These are phyloP conservation scores for Babesia ovis DNA, from an alignment of 169 alveolate species.

Conservation along the genomic window DNA sequence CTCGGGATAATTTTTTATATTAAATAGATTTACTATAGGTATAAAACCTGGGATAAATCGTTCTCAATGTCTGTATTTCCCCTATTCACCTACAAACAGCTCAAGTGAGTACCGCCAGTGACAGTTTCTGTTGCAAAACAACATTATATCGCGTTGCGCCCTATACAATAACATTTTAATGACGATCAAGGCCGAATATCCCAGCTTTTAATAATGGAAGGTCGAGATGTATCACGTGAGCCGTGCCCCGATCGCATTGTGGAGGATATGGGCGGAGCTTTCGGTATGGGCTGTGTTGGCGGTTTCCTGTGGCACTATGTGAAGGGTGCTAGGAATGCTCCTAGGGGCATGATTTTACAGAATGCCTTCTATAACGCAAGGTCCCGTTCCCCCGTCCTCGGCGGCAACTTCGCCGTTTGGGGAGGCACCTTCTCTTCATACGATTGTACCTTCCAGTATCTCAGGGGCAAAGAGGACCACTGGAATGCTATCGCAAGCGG, in stretches of 20 bases:
- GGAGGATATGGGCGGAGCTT: conserved; percentile 96
- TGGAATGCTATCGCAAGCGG: conserved; percentile 94
- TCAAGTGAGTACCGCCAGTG: too few relatives aligned
- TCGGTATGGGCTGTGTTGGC: conserved; percentile 94
- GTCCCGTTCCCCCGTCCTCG: conserved; percentile 91
- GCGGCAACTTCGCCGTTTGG: conserved; percentile 96
- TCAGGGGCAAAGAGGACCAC: conserved; percentile 92
- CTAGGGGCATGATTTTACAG: conserved; percentile 85
- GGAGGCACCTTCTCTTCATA: conserved; percentile 93
- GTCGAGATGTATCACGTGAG: conserved; percentile 86
- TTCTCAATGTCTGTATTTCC: too few relatives aligned
- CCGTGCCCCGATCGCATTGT: conserved; percentile 96
- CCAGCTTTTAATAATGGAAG: conserved; percentile 58
- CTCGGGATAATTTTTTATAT: too few relatives aligned
- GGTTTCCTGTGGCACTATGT: conserved; percentile 92
- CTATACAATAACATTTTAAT: too few relatives aligned
- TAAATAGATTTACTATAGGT: too few relatives aligned
- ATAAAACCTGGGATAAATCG: too few relatives aligned
- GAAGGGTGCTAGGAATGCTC: conserved; percentile 91
- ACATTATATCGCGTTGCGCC: too few relatives aligned
- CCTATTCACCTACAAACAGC: too few relatives aligned
- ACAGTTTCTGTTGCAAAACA: too few relatives aligned
- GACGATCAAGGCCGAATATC: not conserved
- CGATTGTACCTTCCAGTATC: conserved; percentile 89
- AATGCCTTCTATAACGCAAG: conserved; percentile 92